phyloP scores from a whole-genome alignment of 23 red algal genomes.

The Gracilaria domingensis region DNA sequence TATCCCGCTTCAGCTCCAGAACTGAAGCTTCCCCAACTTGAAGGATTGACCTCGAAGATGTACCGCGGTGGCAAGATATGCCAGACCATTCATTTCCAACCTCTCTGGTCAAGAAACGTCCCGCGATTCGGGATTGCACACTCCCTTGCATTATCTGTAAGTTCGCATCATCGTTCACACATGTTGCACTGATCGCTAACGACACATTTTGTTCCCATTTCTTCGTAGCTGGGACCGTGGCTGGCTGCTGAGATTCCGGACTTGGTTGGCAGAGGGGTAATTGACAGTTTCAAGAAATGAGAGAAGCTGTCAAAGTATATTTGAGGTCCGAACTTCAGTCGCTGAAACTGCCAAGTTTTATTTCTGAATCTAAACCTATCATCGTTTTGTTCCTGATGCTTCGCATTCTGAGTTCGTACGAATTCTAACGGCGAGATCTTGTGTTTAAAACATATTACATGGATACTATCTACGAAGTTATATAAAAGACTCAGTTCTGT shows the following conservation, averaged over 20 bases:
- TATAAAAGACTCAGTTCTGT: too few relatives aligned
- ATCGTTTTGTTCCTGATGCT: background rate
- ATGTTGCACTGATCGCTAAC: background rate
- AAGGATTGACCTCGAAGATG: conserved; percentile 94
- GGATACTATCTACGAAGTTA: too few relatives aligned
- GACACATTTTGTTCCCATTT: background rate
- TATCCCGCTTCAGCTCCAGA: conserved; percentile 84
- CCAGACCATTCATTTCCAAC: conserved; percentile 94
- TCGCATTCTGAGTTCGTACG: background rate
- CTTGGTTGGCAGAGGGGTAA: conserved; percentile 84
- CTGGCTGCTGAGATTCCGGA: conserved; percentile 91
- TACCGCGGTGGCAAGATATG: conserved; percentile 93
- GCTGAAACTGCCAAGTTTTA: background rate
- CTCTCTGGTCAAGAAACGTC: conserved; percentile 83
- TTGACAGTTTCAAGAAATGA: conserved; percentile 84
- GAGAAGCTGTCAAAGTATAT: too few relatives aligned
- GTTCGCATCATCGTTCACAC: background rate
- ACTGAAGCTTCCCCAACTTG: conserved; percentile 78
- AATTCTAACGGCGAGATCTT: background rate
- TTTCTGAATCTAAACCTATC: background rate
- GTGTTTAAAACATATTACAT: background rate
- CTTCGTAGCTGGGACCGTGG: conserved; percentile 82
- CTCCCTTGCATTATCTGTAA: conserved; percentile 77
- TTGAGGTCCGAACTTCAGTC: background rate
- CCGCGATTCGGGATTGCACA: conserved; percentile 92